Base-by-base conservation (phyloP, 352 stramenopile genomes). In the Phytopythium chamaehyphon region DNA sequence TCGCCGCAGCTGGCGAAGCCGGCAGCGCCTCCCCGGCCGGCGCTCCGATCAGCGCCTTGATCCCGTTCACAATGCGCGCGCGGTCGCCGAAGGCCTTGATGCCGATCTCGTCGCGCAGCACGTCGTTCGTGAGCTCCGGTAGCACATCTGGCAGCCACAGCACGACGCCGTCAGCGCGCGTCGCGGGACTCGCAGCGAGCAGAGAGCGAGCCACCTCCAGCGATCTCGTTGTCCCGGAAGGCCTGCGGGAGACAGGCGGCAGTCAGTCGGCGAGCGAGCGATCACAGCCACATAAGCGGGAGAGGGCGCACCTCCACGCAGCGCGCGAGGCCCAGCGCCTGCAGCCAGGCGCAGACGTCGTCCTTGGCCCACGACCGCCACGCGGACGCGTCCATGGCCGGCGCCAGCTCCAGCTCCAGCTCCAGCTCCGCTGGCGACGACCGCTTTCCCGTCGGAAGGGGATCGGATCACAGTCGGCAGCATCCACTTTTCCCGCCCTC, bases 121-220 rank as follows among this genome's bases (percentile, higher is more conserved):
- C 68, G 47, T 86, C 73, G 38, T 80, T 74, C 31, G 71, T 75
- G 45, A 90, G 59, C 55, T 82, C 76, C 12, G 72, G 67, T 22
- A 90, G 60, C 42, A 88, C 77, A 51, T 71, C 68, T 82, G 35
- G n/a, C n/a, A n/a, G n/a, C n/a, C n/a, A n/a, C n/a, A n/a, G n/a
- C n/a, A n/a, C n/a, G n/a, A n/a, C n/a, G n/a, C n/a, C n/a, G n/a
- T n/a, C n/a, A n/a, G n/a, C n/a, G n/a, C n/a, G n/a, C n/a, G n/a
- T n/a, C n/a, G n/a, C n/a, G n/a, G n/a, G n/a, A n/a, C n/a, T n/a
- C n/a, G n/a, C n/a, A n/a, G n/a, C n/a, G n/a, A n/a, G 28, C 28
- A 33, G 28, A 33, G 28, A 5, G 28, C 28, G 28, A 33, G 28
- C 28, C 52, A 73, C 64, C 64, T 44, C 73, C 73, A 10, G 68